Percentiles rank a stretch among this genome's conserved stretches.
These are phyloP conservation scores for Xylariaceae sp. DNA, from an alignment of 2,329 filamentous ascomycete species.

Conservation along the genomic window DNA sequence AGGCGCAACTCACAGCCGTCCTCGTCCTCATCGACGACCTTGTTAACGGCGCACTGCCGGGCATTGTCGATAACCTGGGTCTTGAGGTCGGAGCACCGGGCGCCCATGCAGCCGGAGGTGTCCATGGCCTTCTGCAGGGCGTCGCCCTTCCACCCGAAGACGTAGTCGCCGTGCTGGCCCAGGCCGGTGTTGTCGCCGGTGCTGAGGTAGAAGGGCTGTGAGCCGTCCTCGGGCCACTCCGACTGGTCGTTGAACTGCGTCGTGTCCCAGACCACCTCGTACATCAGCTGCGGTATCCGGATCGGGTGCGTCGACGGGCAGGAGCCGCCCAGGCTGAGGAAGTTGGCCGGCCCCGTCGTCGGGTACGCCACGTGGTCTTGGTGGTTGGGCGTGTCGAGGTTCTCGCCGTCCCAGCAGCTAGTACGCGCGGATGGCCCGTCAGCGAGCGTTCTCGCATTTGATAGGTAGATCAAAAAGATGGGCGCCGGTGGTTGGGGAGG, in stretches of 20 bases:
- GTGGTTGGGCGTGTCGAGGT: slow-evolving; percentile 52
- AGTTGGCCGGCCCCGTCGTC: slow-evolving; percentile 44
- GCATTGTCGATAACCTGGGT: slow-evolving; percentile 40
- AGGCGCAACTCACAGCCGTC: slow-evolving; percentile 39
- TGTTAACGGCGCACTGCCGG: slow-evolving; percentile 35
- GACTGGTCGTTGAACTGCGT: slow-evolving; percentile 42
- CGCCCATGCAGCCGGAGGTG: slow-evolving; percentile 46
- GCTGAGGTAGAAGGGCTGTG: slow-evolving; percentile 41
- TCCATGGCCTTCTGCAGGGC: slow-evolving; percentile 41
- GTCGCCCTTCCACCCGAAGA: slow-evolving; percentile 34
- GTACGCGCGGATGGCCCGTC: slow-evolving; percentile 36
- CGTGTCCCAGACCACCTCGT: slow-evolving; percentile 51
- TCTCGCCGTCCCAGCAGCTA: slow-evolving; percentile 57
- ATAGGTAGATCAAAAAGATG: not conserved
- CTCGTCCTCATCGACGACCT: slow-evolving; percentile 38
- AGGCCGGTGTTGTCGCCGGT: slow-evolving; percentile 45
- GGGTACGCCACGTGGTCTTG: slow-evolving; percentile 56
- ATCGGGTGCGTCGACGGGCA: slow-evolving; percentile 41
- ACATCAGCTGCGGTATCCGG: slow-evolving; percentile 50
- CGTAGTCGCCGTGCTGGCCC: slow-evolving; percentile 48
- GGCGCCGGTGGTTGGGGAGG: slow-evolving; percentile 46
- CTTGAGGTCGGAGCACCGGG: slow-evolving; percentile 38
- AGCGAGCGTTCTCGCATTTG: slow-evolving; percentile 37
- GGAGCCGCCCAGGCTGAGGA: slow-evolving; percentile 41
- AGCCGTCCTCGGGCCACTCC: slow-evolving; percentile 43